phyloP scores from a whole-genome alignment of 176 grass and related monocot species.

The Carex myosuroides region DNA sequence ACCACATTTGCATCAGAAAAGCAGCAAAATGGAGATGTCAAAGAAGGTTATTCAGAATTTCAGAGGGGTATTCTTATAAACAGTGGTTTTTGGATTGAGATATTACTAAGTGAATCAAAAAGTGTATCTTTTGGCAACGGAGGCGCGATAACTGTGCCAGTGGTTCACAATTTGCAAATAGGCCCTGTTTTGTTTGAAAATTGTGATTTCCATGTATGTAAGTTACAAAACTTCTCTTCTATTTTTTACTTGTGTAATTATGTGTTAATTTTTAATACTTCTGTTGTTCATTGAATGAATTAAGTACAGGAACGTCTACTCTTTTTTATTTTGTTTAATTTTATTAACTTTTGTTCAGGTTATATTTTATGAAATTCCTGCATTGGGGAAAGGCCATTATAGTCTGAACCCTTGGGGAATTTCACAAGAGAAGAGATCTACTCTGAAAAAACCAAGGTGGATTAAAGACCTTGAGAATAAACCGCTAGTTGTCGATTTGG shows the following conservation, averaged over 20 bases:
- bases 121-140: neutral
- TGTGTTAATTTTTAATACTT: neutral
- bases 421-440: conserved; percentile 23
- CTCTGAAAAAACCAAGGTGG: conserved; percentile 59
- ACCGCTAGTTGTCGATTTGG: conserved; percentile 55
- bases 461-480: conserved; percentile 57
- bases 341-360: conserved; percentile 46
- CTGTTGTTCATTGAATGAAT: conserved; percentile 1
- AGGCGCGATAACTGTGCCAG: conserved; percentile 27
- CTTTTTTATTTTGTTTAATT: neutral
- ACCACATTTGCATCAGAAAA: neutral
- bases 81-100: conserved; percentile 45
- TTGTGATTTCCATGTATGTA: conserved; percentile 89
- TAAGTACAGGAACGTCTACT: neutral
- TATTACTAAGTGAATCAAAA: conserved; percentile 30
- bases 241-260: neutral
- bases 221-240: conserved; percentile 28
- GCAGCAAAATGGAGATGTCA: conserved; percentile 1
- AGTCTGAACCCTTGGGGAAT: conserved; percentile 45
- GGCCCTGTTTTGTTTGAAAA: conserved; percentile 35
- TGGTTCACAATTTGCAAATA: conserved; percentile 48
- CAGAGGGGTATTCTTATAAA: conserved; percentile 42
- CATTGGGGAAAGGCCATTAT: conserved; percentile 62
- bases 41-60: conserved; percentile 47
- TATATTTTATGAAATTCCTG: conserved; percentile 72